Base-by-base conservation (phyloP, 106 monocot species). In the Dendrobium chrysotoxum region DNA sequence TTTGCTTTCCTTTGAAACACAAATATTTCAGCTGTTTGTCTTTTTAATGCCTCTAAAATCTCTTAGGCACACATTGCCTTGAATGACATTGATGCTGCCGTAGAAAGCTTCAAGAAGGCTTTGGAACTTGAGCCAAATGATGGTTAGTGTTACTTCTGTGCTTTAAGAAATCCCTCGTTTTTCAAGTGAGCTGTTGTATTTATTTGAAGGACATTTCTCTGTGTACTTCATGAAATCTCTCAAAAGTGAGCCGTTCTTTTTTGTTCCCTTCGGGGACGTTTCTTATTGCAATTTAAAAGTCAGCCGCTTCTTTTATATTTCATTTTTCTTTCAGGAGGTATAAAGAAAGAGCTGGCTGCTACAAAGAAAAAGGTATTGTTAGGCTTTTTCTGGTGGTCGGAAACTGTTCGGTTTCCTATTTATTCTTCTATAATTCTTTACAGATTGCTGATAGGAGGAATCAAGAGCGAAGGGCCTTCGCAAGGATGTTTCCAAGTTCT, bases 81-180 rank as follows among this genome's bases (percentile, higher is more conserved):
- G 31, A 95, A 95, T 77, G 92, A 95, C 81, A 79, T 95, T 39
- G 95, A 95, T 86, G 84, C 95, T 80, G 95, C 95, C 0, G 85
- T 91, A 12, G 92, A 91, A 65, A 95, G 95, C 85, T 95, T 95
- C 81, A 92, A 89, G 80, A 85, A 82, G 40, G 92, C 95, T 57
- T 35, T 95, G 47, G 92, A 92, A 44, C 78, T 95, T 23, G 95
- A 92, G 76, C 95, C 95, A 39, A 92, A 92, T 83, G 95, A 95
- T 86, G 92, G 95, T 92, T 35, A 28, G 77, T 72, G 0, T 11
- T 53, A 77, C 57, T 75, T 44, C 11, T 39, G 15, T 53, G 11
- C 28, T 45, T 57, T 25, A 65, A 54, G 9, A 70, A 64, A 64
- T 64, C 7, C 23, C 7, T n/a, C 23, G 18, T 12, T 11, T 65